phyloP scores from a whole-genome alignment of 495 filamentous ascomycete genomes.

The Tuber melanosporum region DNA sequence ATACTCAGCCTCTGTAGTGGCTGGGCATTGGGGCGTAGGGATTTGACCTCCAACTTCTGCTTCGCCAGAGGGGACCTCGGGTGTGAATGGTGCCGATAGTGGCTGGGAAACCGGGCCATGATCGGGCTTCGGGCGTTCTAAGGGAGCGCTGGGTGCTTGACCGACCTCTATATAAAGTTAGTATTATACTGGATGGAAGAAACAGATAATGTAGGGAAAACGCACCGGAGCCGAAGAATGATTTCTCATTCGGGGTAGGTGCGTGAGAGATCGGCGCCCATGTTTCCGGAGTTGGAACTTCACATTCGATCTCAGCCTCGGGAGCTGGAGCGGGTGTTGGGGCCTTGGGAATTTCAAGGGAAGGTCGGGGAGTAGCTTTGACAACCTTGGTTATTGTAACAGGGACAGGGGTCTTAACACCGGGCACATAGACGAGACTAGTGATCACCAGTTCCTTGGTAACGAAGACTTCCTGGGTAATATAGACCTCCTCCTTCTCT shows the following conservation, averaged over 20 bases:
- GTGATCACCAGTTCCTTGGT: conserved; percentile 21
- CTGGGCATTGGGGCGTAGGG: background rate
- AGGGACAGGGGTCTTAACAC: conserved; percentile 8
- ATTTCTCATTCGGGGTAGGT: background rate
- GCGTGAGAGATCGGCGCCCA: too few species aligned
- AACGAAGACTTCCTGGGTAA: conserved; percentile 24
- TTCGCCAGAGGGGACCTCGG: background rate
- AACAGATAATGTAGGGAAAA: background rate
- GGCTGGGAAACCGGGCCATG: background rate
- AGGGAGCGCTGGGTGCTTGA: background rate
- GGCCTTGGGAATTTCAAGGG: too few species aligned
- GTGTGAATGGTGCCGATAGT: conserved; percentile 4
- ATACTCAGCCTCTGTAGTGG: background rate
- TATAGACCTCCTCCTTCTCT: conserved; percentile 22
- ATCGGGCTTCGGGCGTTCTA: background rate
- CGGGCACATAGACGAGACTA: conserved; percentile 16
- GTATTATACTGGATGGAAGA: background rate
- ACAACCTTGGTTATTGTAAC: too few species aligned
- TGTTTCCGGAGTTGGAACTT: background rate
- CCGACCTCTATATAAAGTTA: background rate
- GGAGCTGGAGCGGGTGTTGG: too few species aligned
- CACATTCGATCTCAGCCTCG: background rate
- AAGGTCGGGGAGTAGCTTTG: too few species aligned
- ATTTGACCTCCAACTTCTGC: background rate
- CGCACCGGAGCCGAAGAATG: background rate